Percentiles rank a stretch among this genome's conserved stretches.
phyloP scores from a whole-genome alignment of 768 basidiomycete species.

The Suillus clintonianus region DNA sequence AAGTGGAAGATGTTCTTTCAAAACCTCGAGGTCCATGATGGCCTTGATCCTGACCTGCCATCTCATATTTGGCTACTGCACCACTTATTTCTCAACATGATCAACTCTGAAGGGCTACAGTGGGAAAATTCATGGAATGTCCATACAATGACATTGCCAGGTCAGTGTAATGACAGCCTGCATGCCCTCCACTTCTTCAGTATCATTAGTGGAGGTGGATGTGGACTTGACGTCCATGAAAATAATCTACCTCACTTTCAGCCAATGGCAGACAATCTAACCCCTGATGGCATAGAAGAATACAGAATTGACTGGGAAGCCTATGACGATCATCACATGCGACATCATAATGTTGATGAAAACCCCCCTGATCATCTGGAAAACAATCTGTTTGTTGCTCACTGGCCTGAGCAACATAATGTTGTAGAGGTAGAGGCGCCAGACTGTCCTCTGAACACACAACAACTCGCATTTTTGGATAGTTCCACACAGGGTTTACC shows the following conservation, averaged over 20 bases:
- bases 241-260: too few species aligned
- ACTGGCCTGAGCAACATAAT: not conserved
- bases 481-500: too few species aligned
- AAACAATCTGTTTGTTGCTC: not conserved
- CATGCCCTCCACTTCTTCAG: too few species aligned
- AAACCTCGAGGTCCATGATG: constrained; percentile 39
- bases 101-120: constrained; percentile 29
- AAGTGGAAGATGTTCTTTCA: constrained; percentile 51
- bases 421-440: too few species aligned
- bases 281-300: not conserved
- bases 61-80: constrained; percentile 45
- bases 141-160: too few species aligned
- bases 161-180: too few species aligned
- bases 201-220: too few species aligned
- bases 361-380: not conserved
- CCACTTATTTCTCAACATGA: constrained; percentile 34
- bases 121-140: not conserved
- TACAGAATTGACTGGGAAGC: constrained; percentile 32
- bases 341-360: not conserved
- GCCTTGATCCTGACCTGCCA: constrained; percentile 25
- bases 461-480: too few species aligned
- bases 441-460: too few species aligned
- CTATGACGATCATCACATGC: constrained; percentile 5
- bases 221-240: not conserved
- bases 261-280: too few species aligned